Base-by-base conservation (phyloP, 352 stramenopile species). In the Pythium aquatile region DNA sequence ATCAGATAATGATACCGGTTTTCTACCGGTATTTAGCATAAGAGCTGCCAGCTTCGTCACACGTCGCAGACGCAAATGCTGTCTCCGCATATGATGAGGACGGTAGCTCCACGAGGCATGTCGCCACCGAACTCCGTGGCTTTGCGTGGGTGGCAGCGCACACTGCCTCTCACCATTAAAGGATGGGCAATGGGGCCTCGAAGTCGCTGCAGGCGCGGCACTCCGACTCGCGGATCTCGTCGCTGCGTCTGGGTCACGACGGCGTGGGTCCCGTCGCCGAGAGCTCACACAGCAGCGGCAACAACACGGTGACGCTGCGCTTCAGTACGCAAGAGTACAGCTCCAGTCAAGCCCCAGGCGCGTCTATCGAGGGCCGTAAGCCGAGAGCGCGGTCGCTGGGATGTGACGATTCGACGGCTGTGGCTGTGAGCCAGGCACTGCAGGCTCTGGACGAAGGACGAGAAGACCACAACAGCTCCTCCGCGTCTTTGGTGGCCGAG, bases 121-220 rank as follows among this genome's bases (percentile, higher is more conserved):
- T 39, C 33, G 9, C 33, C 33, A 14, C 33, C 33, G 13, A 16
- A 49, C 16, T 49, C 10, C 42, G 20, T 24, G 20, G 20, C 20
- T 24, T 24, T 24, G 20, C 20, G 20, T 24, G 20, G 20, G 20
- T 20, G 4, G 42, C 42, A 49, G 20, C 42, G 42, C 11, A 39
- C 42, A 49, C 6, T 28, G 8, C 10, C 11, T 16, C 17, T 46
- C 26, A 8, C 32, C 20, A 60, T 24, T 58, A 1, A 13, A 28
- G 9, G 39, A 73, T 73, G 66, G 66, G 66, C 54, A 73, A 65
- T 53, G 66, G 66, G 14, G 66, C 66, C 16, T 65, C 66, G 29
- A 48, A 68, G 40, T 64, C 56, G 49, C 49, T 58, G 13, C 66
- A 63, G 20, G 60, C 16, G 17, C 48, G 48, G 24, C 66, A 72